Conservation (phyloP, 768 basidiomycete species). For the Russula earlei region DNA sequence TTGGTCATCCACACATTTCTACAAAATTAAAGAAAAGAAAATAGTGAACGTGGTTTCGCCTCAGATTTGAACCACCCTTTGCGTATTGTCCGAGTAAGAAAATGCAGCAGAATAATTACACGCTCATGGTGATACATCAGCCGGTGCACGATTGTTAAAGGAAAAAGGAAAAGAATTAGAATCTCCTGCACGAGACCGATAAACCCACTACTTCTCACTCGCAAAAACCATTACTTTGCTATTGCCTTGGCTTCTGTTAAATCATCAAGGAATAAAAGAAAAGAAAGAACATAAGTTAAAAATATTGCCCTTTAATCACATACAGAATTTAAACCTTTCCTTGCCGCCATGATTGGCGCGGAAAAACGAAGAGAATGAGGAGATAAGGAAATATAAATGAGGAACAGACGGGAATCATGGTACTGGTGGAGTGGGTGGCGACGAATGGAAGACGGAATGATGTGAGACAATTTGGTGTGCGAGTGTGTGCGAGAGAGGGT, state of each 20-base stretch:
- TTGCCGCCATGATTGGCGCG: not conserved
- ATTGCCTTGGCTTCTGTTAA: not conserved
- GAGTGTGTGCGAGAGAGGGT: not conserved
- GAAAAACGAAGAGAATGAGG: not conserved
- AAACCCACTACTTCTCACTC: not conserved
- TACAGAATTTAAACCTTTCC: not conserved
- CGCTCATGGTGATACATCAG: not conserved
- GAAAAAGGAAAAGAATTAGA: not conserved
- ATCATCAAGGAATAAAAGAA: not conserved
- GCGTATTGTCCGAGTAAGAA: not conserved
- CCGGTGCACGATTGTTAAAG: not conserved
- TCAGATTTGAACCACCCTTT: no score
- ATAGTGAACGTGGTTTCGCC: not conserved
- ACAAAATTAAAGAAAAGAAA: not conserved
- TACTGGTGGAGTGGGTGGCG: not conserved
- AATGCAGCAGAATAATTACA: conserved; percentile 18
- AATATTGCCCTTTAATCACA: not conserved
- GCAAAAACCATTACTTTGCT: not conserved
- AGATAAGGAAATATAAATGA: not conserved
- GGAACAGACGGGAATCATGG: not conserved
- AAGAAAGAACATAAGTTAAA: conserved; percentile 8
- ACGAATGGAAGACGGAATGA: no score
- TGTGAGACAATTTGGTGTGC: no score
- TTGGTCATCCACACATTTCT: no score
- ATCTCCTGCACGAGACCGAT: not conserved